Evolutionary conservation across 306 rosid species (phyloP), one percentile per base, ranked within the genome.

Genomic region (Canavalia ensiformis): DNA sequence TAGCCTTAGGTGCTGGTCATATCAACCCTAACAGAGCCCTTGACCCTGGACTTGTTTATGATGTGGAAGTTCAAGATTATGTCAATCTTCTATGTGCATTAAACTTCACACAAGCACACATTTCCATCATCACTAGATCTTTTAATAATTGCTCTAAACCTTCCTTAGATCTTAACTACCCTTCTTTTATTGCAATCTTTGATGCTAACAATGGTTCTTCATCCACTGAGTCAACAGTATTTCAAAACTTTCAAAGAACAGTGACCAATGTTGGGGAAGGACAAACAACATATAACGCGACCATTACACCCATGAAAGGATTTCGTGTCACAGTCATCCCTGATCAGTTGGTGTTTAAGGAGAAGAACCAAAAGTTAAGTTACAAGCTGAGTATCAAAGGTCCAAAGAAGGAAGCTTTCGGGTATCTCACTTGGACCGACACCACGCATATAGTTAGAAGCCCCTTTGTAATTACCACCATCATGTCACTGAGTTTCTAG

Each of bases 71-170:
- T 0, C 60, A 87, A 47, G 97, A 92, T 47, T 94, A 94, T 55
- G 80, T 89, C 37, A 89, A 88, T 74, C 87, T 92, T 81, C 84
- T 94, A 0, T 92, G 98, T 52, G 92, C 89, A 25, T 65, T 94
- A n/a, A 92, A 92, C 49, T 87, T 63, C 73, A 77, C 92, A 4
- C 6, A 60, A 6, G 29, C 78, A 1, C 72, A 92, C 42, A 89
- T 92, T 39, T 83, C 37, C 25, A 5, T 69, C 50, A 83, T 92
- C 67, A 92, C 95, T 0, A 82, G 83, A 66, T 72, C 84, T 1
- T 75, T 77, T 0, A 9, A 76, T 46, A 37, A 89, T 7, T 94
- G 97, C 28, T 78, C 71, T n/a, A 39, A 18, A 0, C 34, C 30
- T 65, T 52, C 58, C 28, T 52, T 52, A 7, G 71, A 65, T 25